Evolutionary conservation across 1,284 basidiomycete genomes (phyloP).

Genomic region (Heterobasidion occidentale): DNA sequence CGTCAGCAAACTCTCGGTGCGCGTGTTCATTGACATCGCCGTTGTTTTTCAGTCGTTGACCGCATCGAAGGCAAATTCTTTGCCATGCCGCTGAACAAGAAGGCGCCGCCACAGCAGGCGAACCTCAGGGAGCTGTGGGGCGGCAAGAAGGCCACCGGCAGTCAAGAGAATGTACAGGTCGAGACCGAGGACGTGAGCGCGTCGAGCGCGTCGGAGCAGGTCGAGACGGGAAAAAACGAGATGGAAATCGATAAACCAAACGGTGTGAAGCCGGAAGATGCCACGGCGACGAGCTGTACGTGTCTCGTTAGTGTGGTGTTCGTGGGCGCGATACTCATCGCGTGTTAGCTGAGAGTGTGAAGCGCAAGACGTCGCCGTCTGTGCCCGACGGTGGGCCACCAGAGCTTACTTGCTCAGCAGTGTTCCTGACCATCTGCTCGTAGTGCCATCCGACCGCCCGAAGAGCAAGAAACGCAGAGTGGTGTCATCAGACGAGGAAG

Average conservation of each 20-base stretch:
- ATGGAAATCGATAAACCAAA: neutral
- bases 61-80: slow-evolving; percentile 54
- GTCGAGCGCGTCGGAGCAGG: neutral
- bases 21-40: slow-evolving; percentile 6
- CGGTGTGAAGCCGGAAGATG: neutral
- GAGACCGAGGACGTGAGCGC: neutral
- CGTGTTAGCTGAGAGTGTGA: neutral
- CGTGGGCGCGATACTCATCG: neutral
- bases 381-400: neutral
- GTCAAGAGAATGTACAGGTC: slow-evolving; percentile 3
- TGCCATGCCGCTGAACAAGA: slow-evolving; percentile 55
- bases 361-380: neutral
- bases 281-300: neutral
- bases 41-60: slow-evolving; percentile 3
- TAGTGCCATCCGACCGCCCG: neutral
- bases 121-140: slow-evolving; percentile 69
- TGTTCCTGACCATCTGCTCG: neutral
- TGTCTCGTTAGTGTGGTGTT: neutral
- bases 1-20: slow-evolving; percentile 69
- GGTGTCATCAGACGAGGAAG: slow-evolving; percentile 13
- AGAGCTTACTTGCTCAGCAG: neutral
- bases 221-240: neutral
- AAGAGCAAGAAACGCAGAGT: slow-evolving; percentile 7
- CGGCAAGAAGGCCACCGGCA: slow-evolving; percentile 15
- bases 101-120: slow-evolving; percentile 61